Evolutionary conservation across 1,284 basidiomycete species (phyloP).

Genomic region (Laetiporus sulphureus): DNA sequence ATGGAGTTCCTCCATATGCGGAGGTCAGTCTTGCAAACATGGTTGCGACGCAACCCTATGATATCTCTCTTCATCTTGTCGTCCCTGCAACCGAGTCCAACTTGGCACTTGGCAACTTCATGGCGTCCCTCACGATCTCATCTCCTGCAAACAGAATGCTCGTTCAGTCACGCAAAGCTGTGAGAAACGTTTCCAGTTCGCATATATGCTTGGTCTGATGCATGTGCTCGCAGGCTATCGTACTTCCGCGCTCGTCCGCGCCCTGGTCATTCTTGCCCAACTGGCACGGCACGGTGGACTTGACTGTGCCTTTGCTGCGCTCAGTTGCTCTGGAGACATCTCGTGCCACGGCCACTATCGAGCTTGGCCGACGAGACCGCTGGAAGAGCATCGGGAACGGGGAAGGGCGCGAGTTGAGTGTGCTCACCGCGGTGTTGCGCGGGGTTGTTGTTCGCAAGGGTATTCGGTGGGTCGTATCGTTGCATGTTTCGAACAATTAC

Average conservation of each 20-base stretch:
- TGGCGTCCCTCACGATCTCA: constrained; percentile 54
- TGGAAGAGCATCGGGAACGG: constrained; percentile 65
- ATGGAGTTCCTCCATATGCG: constrained; percentile 57
- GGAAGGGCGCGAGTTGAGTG: constrained; percentile 62
- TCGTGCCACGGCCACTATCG: constrained; percentile 45
- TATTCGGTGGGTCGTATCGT: constrained; percentile 42
- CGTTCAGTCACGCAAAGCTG: constrained; percentile 51
- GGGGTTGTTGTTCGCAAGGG: constrained; percentile 60
- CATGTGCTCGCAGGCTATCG: constrained; percentile 46
- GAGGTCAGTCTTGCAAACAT: constrained; percentile 42
- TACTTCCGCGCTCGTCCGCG: constrained; percentile 35
- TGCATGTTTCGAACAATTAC: neutral
- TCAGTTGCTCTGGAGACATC: constrained; percentile 44
- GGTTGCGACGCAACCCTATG: constrained; percentile 56
- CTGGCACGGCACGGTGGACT: constrained; percentile 32
- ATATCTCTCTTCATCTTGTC: constrained; percentile 58
- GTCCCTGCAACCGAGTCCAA: constrained; percentile 65
- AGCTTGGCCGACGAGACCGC: constrained; percentile 60
- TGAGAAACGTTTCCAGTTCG: constrained; percentile 27
- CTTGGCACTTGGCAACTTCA: constrained; percentile 72
- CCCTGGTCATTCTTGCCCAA: constrained; percentile 31
- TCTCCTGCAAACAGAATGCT: constrained; percentile 58
- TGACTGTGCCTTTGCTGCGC: constrained; percentile 49
- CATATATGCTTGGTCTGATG: neutral
- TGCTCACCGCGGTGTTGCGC: constrained; percentile 49